Percentiles rank a stretch among this genome's conserved stretches.
These are phyloP conservation scores for Drechslerella dactyloides DNA, from an alignment of 2,329 filamentous ascomycete species.

Conservation along the genomic window DNA sequence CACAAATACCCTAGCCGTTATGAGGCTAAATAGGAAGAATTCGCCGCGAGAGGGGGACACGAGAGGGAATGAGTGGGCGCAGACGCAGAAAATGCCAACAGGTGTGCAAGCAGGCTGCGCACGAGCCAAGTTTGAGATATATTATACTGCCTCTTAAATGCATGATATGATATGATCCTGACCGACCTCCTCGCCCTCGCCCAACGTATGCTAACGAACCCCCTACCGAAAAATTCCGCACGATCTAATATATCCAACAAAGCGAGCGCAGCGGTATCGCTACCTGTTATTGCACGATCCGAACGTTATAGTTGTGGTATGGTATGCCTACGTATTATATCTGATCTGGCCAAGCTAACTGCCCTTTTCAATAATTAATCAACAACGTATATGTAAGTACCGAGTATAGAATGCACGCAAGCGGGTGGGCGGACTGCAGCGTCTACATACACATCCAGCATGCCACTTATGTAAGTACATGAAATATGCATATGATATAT, in stretches of 20 bases:
- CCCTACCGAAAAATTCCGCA: no score
- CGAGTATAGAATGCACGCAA: no score
- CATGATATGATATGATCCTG: slow-evolving; percentile 22
- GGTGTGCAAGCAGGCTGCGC: slow-evolving; percentile 39
- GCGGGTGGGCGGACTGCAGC: no score
- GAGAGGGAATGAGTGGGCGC: not conserved
- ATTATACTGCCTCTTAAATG: slow-evolving; percentile 31
- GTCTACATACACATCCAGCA: no score
- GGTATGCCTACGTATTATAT: no score
- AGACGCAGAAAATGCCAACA: slow-evolving; percentile 23
- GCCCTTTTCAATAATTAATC: not conserved
- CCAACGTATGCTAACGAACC: no score
- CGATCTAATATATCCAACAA: no score
- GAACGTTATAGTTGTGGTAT: no score
- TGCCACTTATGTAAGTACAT: no score
- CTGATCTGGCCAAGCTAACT: not conserved
- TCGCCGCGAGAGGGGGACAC: slow-evolving; percentile 15
- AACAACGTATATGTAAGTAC: not conserved
- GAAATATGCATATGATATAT: not conserved
- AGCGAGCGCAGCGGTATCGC: no score
- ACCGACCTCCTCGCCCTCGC: not conserved
- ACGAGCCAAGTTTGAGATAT: slow-evolving; percentile 51
- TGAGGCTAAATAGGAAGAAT: slow-evolving; percentile 51
- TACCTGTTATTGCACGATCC: not conserved
- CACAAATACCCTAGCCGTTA: not conserved